These are phyloP conservation scores for Rhipidocladum racemiflorum DNA, from an alignment of 176 grass and related monocot species.

Conservation along the genomic window DNA sequence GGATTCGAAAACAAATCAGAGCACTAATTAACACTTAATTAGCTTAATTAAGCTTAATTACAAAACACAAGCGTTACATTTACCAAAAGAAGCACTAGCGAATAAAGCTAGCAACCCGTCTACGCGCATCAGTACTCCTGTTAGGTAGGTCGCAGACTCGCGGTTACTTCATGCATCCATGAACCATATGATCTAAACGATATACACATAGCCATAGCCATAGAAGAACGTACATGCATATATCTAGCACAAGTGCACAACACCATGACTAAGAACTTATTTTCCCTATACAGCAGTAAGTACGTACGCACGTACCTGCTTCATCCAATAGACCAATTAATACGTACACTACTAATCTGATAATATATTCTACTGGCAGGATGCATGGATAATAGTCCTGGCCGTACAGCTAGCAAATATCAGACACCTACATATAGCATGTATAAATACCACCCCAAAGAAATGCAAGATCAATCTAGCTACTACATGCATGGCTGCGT, in stretches of 20 bases:
- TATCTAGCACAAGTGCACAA: neutral
- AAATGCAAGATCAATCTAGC: neutral
- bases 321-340: neutral
- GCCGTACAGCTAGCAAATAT: neutral
- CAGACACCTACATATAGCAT: neutral
- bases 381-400: neutral
- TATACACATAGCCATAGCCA: neutral
- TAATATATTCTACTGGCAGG: neutral
- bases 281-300: neutral
- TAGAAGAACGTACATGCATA: neutral
- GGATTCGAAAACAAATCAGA: too few species aligned
- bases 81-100: neutral
- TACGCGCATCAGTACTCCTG: too few species aligned
- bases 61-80: too few species aligned
- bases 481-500: neutral
- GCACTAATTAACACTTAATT: too few species aligned
- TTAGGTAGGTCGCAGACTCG: too few species aligned
- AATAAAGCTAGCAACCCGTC: neutral
- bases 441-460: neutral
- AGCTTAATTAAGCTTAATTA: too few species aligned
- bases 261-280: neutral
- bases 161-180: too few species aligned
- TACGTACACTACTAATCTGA: neutral
- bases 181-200: too few species aligned
- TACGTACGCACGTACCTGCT: too few species aligned